These are phyloP conservation scores for Pleurozium schreberi DNA, from an alignment of 225 moss, liverwort and hornwort genomes.

Conservation along the genomic window DNA sequence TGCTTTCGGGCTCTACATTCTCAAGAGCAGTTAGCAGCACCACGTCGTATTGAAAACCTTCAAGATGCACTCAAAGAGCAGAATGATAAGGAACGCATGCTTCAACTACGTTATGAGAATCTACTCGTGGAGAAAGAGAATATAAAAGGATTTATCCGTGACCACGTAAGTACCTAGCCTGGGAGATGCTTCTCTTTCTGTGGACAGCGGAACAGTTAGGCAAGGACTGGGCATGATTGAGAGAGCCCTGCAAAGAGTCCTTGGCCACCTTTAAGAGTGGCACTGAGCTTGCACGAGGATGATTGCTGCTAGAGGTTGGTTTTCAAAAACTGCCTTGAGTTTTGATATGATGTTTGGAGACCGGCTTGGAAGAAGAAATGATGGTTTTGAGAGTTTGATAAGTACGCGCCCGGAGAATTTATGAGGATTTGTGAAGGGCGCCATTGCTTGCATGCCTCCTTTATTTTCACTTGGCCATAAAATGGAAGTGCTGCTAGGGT, in stretches of 20 bases:
- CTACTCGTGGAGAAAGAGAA: conserved; percentile 73
- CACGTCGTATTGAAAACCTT: conserved; percentile 69
- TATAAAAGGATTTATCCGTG: conserved; percentile 32
- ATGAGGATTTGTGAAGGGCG: background rate
- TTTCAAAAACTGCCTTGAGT: background rate
- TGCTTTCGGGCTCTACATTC: conserved; percentile 76
- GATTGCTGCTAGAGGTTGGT: background rate
- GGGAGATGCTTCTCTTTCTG: background rate
- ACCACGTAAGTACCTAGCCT: conserved; percentile 5
- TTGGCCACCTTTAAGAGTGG: background rate
- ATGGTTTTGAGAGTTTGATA: background rate
- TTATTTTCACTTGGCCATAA: background rate
- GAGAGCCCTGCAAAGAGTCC: background rate
- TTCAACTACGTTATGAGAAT: conserved; percentile 76
- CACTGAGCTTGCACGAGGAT: background rate
- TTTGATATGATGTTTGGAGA: conserved; percentile 7
- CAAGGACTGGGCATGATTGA: background rate
- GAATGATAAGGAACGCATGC: conserved; percentile 63
- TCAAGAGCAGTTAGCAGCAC: conserved; percentile 86
- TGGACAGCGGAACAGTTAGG: background rate
- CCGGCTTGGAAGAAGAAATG: background rate
- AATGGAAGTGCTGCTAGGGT: background rate
- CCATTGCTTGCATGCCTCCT: background rate
- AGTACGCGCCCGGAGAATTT: background rate
- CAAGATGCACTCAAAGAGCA: conserved; percentile 64